phyloP scores from a whole-genome alignment of 2,329 filamentous ascomycete species.

The Penicillium thymicola region DNA sequence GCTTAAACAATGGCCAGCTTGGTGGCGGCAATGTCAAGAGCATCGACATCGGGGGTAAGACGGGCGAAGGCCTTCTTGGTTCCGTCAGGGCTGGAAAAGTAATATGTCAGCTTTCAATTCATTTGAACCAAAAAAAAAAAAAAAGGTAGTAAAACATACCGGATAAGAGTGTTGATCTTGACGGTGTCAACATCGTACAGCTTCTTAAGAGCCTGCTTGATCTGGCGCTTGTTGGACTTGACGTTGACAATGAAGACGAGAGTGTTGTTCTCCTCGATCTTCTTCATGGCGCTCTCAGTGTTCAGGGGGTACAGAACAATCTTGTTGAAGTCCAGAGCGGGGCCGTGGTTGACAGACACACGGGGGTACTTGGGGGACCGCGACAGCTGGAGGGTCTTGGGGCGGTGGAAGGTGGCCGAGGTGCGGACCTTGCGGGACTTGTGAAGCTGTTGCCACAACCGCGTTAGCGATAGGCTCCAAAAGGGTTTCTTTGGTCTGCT shows the following conservation, averaged over 20 bases:
- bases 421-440: conserved; percentile 91
- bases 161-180: conserved; percentile 99
- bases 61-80: conserved; percentile 98
- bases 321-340: conserved; percentile 96
- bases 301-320: conserved; percentile 97
- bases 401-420: conserved; percentile 93
- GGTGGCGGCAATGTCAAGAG: conserved; percentile 97
- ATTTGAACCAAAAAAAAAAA: background rate
- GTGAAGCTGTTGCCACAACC: conserved; percentile 56
- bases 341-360: conserved; percentile 85
- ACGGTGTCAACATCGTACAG: conserved; percentile 96
- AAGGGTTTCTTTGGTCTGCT: conserved; percentile 8
- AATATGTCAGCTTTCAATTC: conserved; percentile 14
- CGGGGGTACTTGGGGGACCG: conserved; percentile 93
- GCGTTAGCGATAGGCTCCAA: conserved; percentile 12
- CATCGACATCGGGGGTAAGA: conserved; percentile 93
- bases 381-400: conserved; percentile 91
- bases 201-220: conserved; percentile 97
- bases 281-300: conserved; percentile 99
- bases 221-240: conserved; percentile 99
- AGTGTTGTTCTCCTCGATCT: conserved; percentile 99
- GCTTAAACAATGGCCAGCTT: conserved; percentile 96
- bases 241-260: conserved; percentile 95
- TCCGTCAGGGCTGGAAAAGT: conserved; percentile 71
- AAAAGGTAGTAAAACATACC: conserved; percentile 51